These are phyloP conservation scores for Trametes maxima DNA, from an alignment of 768 basidiomycete species.

Conservation along the genomic window DNA sequence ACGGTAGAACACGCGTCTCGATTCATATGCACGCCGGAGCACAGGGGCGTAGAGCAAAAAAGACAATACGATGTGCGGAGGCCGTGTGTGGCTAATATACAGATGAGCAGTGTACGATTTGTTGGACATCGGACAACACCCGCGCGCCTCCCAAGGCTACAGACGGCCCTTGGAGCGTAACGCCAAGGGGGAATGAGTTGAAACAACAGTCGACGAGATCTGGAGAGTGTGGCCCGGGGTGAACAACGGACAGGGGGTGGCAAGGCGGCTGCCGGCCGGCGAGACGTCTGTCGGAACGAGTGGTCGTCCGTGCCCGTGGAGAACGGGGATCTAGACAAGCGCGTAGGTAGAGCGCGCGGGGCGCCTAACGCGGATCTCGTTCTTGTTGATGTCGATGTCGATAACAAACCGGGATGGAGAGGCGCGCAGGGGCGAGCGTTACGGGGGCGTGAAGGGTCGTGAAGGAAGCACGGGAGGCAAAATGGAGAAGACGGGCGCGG, in stretches of 20 bases:
- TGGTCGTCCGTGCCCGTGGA: no score
- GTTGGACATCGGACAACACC: background rate
- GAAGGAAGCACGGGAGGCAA: background rate
- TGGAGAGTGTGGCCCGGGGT: no score
- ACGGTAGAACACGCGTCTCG: no score
- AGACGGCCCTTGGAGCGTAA: background rate
- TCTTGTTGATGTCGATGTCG: background rate
- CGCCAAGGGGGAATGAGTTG: background rate
- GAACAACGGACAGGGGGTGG: no score
- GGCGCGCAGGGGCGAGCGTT: background rate
- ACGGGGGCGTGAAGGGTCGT: slow-evolving; percentile 4
- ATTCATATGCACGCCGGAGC: no score
- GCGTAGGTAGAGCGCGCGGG: no score
- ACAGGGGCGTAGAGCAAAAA: background rate
- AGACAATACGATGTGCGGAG: background rate
- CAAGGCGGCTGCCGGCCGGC: no score
- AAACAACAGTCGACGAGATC: background rate
- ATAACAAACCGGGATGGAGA: background rate
- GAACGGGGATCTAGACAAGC: no score
- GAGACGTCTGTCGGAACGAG: no score
- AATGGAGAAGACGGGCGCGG: background rate
- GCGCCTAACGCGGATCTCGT: background rate
- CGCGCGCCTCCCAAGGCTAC: background rate
- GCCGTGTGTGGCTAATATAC: background rate
- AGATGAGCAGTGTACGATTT: slow-evolving; percentile 1